Conservation (phyloP, 306 rosid species). For the Cicer cuneatum region DNA sequence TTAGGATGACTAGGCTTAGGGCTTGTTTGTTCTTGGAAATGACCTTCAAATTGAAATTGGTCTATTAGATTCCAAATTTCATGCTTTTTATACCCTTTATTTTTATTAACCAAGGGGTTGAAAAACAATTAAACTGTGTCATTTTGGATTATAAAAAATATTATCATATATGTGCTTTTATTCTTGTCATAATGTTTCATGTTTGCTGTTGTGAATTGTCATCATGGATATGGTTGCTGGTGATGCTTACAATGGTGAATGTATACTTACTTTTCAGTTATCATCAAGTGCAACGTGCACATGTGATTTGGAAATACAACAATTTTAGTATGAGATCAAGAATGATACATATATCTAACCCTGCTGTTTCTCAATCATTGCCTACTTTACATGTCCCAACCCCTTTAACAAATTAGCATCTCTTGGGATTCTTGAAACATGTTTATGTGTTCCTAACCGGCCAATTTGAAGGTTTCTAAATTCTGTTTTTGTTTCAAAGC, state of each 20-base stretch:
- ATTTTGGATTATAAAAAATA: not conserved
- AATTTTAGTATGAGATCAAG: not conserved
- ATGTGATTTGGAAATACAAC: not conserved
- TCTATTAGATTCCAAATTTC: conserved; percentile 14
- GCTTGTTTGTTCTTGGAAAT: conserved; percentile 2
- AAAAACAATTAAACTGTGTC: conserved; percentile 2
- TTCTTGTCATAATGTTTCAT: conserved; percentile 9
- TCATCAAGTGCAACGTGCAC: not conserved
- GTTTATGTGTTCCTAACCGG: conserved; percentile 24
- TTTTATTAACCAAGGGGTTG: not conserved
- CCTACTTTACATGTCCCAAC: not conserved
- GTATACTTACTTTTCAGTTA: not conserved
- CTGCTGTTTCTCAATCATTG: not conserved
- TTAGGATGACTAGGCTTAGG: conserved; percentile 9
- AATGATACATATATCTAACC: conserved; percentile 7
- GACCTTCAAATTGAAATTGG: not conserved
- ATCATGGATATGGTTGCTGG: not conserved
- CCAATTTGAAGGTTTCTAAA: conserved; percentile 21
- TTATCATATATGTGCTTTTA: conserved; percentile 23
- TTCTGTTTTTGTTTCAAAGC: conserved; percentile 28
- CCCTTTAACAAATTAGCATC: not conserved
- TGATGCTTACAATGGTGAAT: not conserved
- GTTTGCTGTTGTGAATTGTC: conserved; percentile 24
- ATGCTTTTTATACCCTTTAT: not conserved
- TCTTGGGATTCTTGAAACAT: conserved; percentile 19